Evolutionary conservation across 208 protist genomes (phyloP).

Genomic region (Trypanosoma lewisi): DNA sequence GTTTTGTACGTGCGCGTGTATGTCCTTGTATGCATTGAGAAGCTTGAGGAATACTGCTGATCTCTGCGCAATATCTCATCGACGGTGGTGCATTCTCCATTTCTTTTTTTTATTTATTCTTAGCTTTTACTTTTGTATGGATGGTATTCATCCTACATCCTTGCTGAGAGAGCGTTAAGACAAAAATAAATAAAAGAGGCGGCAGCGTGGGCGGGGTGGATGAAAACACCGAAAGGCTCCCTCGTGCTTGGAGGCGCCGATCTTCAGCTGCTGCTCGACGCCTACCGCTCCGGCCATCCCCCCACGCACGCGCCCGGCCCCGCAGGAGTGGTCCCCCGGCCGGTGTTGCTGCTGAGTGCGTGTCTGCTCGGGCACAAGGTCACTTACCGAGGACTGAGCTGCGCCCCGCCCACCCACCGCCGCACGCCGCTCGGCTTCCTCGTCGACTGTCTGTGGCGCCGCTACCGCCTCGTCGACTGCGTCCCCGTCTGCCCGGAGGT

Average conservation of each 20-base stretch:
- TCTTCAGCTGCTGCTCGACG: slow-evolving; percentile 18
- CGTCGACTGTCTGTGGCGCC: slow-evolving; percentile 37
- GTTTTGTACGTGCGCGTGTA: slow-evolving; percentile 11
- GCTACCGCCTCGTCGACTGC: slow-evolving; percentile 33
- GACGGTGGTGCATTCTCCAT: too few relatives aligned
- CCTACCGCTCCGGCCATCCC: slow-evolving; percentile 7
- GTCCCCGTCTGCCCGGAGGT: slow-evolving; percentile 79
- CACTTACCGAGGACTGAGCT: slow-evolving; percentile 40
- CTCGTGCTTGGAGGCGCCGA: slow-evolving; percentile 3
- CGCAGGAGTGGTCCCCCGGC: background rate
- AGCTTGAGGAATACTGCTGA: too few relatives aligned
- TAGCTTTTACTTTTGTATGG: background rate
- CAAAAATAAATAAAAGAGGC: background rate
- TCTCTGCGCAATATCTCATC: too few relatives aligned
- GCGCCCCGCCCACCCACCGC: background rate
- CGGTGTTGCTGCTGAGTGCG: slow-evolving; percentile 60
- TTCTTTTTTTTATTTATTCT: background rate
- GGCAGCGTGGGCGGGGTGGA: background rate
- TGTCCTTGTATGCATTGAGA: slow-evolving; percentile 15
- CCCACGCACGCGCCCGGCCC: background rate
- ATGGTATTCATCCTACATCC: too few relatives aligned
- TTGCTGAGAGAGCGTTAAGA: background rate
- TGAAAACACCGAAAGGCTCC: too few relatives aligned
- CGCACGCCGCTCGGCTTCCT: slow-evolving; percentile 42
- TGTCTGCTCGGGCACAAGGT: slow-evolving; percentile 65